Base-by-base conservation (phyloP, 305 asterid genomes). In the Rubia occidens region DNA sequence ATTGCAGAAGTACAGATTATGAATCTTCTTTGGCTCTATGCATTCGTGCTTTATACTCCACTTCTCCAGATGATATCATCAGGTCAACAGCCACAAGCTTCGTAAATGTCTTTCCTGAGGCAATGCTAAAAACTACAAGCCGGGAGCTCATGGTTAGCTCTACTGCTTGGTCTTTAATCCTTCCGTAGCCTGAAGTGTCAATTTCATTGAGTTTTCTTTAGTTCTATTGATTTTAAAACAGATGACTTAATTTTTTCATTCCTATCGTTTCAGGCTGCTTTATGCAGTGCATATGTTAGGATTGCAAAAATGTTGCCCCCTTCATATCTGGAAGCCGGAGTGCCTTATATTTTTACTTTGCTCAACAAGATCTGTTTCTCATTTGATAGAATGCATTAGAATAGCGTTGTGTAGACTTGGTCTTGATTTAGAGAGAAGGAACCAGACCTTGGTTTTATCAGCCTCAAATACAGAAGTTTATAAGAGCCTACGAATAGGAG, bases 21-120 rank as follows among this genome's bases (percentile, higher is more conserved):
- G 97, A 94, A 79, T 85, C 95, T 64, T 84, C 93, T 69, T 74
- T 94, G 72, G 99, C 95, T 71, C 78, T 84, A 80, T 89, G 99
- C 77, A 89, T 94, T 75, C 90, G 83, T 76, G 80, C 85, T 60
- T 77, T 89, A 83, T 85, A 84, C 79, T 82, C 95, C 67, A 82
- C 80, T 79, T 86, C 96, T 78, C 79, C 92, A 58, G 97, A 85
- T 80, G 86, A 86, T 76, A 82, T 86, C 43, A 82, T 94, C 70
- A 87, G 85, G 82, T 89, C 91, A 15, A 90, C 97, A 54, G 92
- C 96, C 71, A 79, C 83, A 66, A 88, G 82, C 76, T 77, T 91
- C 37, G 77, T 90, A 29, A 77, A 64, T 66, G 68, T 84, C 76
- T 86, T 90, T 82, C 86, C 86, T 40, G 84, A 77, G 79, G 78